Percentiles rank a stretch among this genome's conserved stretches.
Evolutionary conservation across 257 asterid genomes (phyloP).

Genomic region (Craterostigma plantagineum): DNA sequence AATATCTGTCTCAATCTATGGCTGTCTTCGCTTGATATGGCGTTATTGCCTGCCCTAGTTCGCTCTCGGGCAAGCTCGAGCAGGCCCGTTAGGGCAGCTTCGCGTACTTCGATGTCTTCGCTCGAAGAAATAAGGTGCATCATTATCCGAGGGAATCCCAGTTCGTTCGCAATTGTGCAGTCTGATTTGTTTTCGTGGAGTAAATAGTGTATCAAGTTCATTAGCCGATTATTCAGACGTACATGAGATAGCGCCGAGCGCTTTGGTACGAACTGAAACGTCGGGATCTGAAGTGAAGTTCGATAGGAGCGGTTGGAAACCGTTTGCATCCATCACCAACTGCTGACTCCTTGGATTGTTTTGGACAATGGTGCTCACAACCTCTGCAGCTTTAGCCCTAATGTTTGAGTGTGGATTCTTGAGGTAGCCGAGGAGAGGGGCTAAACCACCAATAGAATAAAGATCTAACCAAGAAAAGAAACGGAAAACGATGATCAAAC

Average conservation of each 20-base stretch:
- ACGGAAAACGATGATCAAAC: background rate
- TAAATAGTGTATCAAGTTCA: too few relatives aligned
- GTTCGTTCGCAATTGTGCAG: too few relatives aligned
- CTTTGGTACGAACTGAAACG: slow-evolving; percentile 57
- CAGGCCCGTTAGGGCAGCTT: too few relatives aligned
- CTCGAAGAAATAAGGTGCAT: too few relatives aligned
- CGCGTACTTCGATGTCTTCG: too few relatives aligned
- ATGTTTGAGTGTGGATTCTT: slow-evolving; percentile 59
- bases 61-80: too few relatives aligned
- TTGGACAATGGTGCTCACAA: slow-evolving; percentile 75
- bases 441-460: slow-evolving; percentile 75
- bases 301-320: slow-evolving; percentile 49
- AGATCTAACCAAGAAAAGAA: slow-evolving; percentile 32
- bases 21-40: too few relatives aligned
- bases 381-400: slow-evolving; percentile 91
- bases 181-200: too few relatives aligned
- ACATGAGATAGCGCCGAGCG: slow-evolving; percentile 89
- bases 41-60: too few relatives aligned
- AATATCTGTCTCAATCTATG: too few relatives aligned
- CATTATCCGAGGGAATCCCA: too few relatives aligned
- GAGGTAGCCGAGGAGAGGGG: slow-evolving; percentile 59
- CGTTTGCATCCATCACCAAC: slow-evolving; percentile 78
- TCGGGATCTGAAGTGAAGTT: slow-evolving; percentile 72
- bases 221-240: slow-evolving; percentile 5
- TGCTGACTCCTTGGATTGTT: slow-evolving; percentile 84